A percentile compares a stretch with the other conserved stretches of the same genome.
These are phyloP conservation scores for Saitozyma sp. DNA, from an alignment of 768 basidiomycete species.

Conservation along the genomic window DNA sequence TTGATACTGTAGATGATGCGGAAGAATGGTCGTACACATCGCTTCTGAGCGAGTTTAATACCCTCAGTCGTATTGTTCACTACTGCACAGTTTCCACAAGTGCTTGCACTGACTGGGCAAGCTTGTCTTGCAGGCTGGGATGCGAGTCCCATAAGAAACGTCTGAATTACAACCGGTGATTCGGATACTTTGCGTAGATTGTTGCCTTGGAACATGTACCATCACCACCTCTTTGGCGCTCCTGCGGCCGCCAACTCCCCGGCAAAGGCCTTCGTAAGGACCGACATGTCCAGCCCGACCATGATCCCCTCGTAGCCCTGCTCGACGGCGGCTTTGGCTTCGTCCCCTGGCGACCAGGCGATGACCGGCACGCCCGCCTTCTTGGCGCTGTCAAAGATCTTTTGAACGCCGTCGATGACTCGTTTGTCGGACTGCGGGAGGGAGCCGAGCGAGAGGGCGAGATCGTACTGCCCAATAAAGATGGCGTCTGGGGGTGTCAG, in stretches of 20 bases:
- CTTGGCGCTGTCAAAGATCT: slow-evolving; percentile 13
- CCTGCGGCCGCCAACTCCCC: slow-evolving; percentile 8
- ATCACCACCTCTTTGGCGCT: slow-evolving; percentile 9
- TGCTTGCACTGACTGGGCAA: too few species aligned
- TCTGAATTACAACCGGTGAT: too few species aligned
- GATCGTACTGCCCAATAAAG: slow-evolving; percentile 20
- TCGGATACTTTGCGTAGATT: too few species aligned
- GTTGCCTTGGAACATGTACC: too few species aligned
- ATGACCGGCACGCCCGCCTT: slow-evolving; percentile 13
- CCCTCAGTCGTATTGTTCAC: too few species aligned
- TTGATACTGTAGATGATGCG: too few species aligned
- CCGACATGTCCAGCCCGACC: slow-evolving; percentile 12
- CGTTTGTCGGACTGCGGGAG: slow-evolving; percentile 12
- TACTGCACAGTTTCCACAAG: too few species aligned
- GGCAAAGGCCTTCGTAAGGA: slow-evolving; percentile 4
- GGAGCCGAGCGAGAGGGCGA: slow-evolving; percentile 13
- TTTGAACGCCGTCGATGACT: slow-evolving; percentile 15
- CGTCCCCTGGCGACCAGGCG: slow-evolving; percentile 14
- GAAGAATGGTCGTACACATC: too few species aligned
- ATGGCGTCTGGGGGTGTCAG: slow-evolving; percentile 12
- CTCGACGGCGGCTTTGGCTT: slow-evolving; percentile 11
- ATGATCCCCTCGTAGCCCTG: slow-evolving; percentile 16
- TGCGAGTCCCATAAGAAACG: too few species aligned
- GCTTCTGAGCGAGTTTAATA: too few species aligned
- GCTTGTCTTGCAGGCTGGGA: too few species aligned